Conservation (phyloP, 2,329 filamentous ascomycete genomes). For the Epichloe scottii region DNA sequence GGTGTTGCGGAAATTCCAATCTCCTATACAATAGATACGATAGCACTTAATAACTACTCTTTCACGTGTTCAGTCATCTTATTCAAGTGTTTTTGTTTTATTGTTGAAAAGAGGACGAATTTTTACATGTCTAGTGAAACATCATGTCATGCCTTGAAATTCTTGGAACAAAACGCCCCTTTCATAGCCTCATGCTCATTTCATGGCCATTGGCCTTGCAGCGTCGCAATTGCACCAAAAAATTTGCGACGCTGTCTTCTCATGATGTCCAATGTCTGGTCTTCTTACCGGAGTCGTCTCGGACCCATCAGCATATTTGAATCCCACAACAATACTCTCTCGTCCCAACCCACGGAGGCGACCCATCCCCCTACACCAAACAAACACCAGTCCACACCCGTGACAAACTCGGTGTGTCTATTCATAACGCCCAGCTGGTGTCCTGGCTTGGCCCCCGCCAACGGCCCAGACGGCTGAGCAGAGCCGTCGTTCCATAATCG, state of each 20-base stretch:
- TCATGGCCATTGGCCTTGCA: neutral
- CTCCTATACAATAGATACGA: constrained; percentile 2
- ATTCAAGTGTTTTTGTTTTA: neutral
- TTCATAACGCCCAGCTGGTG: constrained; percentile 79
- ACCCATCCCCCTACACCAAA: constrained; percentile 95
- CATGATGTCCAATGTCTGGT: neutral
- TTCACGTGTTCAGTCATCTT: neutral
- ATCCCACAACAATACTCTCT: constrained; percentile 85
- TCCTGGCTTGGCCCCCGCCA: constrained; percentile 37
- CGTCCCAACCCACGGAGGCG: constrained; percentile 89
- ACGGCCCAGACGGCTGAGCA: constrained; percentile 23
- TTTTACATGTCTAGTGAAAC: neutral
- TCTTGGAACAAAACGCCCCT: neutral
- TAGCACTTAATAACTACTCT: neutral
- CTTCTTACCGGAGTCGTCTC: constrained; percentile 7
- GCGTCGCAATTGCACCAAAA: too few relatives aligned
- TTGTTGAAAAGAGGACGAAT: neutral
- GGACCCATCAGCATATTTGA: constrained; percentile 40
- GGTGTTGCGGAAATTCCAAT: constrained; percentile 2
- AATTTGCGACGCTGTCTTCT: too few relatives aligned
- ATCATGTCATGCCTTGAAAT: neutral
- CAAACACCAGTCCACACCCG: constrained; percentile 93
- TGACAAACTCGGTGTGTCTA: constrained; percentile 87
- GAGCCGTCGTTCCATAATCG: constrained; percentile 78
- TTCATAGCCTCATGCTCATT: neutral